Conservation (phyloP, 306 rosid species). For the Canavalia ensiformis region DNA sequence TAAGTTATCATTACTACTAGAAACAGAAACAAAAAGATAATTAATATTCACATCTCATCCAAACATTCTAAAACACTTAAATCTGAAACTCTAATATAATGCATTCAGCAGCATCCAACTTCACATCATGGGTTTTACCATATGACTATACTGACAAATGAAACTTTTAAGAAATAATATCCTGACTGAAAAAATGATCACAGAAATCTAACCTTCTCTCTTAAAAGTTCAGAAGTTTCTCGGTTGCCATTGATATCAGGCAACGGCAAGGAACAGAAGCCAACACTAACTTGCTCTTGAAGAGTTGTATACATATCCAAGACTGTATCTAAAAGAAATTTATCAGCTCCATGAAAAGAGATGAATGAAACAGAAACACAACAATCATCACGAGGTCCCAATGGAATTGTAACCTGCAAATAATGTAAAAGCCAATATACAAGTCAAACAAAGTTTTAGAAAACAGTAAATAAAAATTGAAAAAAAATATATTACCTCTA, state of each 20-base stretch:
- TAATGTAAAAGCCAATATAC: slow-evolving; percentile 15
- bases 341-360: slow-evolving; percentile 77
- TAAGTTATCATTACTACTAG: too few relatives aligned
- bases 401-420: slow-evolving; percentile 77
- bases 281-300: slow-evolving; percentile 66
- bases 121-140: neutral
- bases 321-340: slow-evolving; percentile 87
- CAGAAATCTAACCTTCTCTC: slow-evolving; percentile 76
- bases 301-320: slow-evolving; percentile 76
- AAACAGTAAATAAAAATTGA: slow-evolving; percentile 35
- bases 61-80: neutral
- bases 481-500: slow-evolving; percentile 11
- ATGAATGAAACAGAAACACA: slow-evolving; percentile 80
- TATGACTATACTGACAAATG: neutral
- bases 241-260: slow-evolving; percentile 68
- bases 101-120: neutral
- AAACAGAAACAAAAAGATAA: neutral
- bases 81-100: neutral
- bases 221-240: slow-evolving; percentile 82
- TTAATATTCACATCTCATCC: slow-evolving; percentile 8
- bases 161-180: neutral
- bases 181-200: neutral
- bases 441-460: slow-evolving; percentile 39
- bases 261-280: slow-evolving; percentile 49
- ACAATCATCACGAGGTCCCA: slow-evolving; percentile 68